Conservation (phyloP, 2,329 filamentous ascomycete species). For the Exophiala alcalophila region DNA sequence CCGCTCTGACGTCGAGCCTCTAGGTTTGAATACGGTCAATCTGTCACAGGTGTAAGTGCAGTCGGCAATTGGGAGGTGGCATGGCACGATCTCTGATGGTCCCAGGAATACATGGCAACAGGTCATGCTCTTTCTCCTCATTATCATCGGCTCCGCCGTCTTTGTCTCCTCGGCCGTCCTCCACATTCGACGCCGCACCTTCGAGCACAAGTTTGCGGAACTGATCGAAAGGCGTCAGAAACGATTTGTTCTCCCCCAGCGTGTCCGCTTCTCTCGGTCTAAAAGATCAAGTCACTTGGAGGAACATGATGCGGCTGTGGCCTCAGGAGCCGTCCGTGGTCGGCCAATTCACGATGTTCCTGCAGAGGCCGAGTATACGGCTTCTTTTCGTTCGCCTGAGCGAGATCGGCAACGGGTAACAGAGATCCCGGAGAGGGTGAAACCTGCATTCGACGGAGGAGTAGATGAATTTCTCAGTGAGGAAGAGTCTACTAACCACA, state of each 20-base stretch:
- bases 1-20: neutral
- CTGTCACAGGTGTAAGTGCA: slow-evolving; percentile 37
- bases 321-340: slow-evolving; percentile 21
- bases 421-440: neutral
- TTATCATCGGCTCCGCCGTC: slow-evolving; percentile 47
- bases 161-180: slow-evolving; percentile 47
- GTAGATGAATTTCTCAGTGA: no score
- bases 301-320: slow-evolving; percentile 16
- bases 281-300: slow-evolving; percentile 3
- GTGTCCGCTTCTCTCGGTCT: slow-evolving; percentile 16
- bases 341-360: slow-evolving; percentile 10
- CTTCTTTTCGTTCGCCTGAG: neutral
- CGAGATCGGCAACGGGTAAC: neutral
- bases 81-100: no score
- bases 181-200: slow-evolving; percentile 39
- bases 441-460: no score
- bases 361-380: slow-evolving; percentile 1
- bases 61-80: no score
- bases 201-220: slow-evolving; percentile 29
- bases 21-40: slow-evolving; percentile 47
- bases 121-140: slow-evolving; percentile 46
- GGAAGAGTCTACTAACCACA: slow-evolving; percentile 13
- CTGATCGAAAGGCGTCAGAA: slow-evolving; percentile 18
- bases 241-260: no score
- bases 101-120: slow-evolving; percentile 47